Evolutionary conservation across 2,329 filamentous ascomycete species (phyloP), one percentile per base, ranked within the genome.

Genomic region (Monilinia vaccinii-corymbosi): DNA sequence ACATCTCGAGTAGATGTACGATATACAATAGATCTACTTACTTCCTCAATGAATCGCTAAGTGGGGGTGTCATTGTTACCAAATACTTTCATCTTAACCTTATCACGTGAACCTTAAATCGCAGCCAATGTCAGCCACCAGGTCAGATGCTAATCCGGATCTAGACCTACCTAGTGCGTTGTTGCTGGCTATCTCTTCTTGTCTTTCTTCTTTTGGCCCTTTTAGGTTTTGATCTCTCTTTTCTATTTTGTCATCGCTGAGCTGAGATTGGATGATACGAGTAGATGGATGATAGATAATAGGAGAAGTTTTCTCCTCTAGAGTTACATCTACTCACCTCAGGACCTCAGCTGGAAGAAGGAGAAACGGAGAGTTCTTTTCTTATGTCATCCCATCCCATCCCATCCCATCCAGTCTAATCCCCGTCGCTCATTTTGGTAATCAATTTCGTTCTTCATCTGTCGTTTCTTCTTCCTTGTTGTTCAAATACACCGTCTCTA

Each of bases 61-160:
- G n/a, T n/a, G n/a, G n/a, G n/a, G n/a, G n/a, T n/a, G n/a, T n/a
- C n/a, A n/a, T n/a, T n/a, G n/a, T n/a, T n/a, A n/a, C n/a, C n/a
- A n/a, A n/a, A n/a, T n/a, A n/a, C n/a, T n/a, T n/a, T n/a, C n/a
- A n/a, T n/a, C n/a, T n/a, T n/a, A n/a, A n/a, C n/a, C n/a, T n/a
- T n/a, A n/a, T n/a, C n/a, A n/a, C n/a, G n/a, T n/a, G n/a, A n/a
- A n/a, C n/a, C n/a, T n/a, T n/a, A n/a, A n/a, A n/a, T 52, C 36
- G 36, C 50, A 52, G 36, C n/a, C n/a, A 21, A 42, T 52, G 36
- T 52, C 50, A 40, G 50, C 50, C 50, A 52, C 50, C n/a, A n/a
- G n/a, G n/a, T n/a, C n/a, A n/a, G n/a, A n/a, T n/a, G n/a, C n/a
- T n/a, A n/a, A n/a, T n/a, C n/a, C n/a, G n/a, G n/a, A n/a, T n/a